A percentile compares a stretch with the other conserved stretches of the same genome.
phyloP scores from a whole-genome alignment of 345 rosid species.

The Trapa incisa region DNA sequence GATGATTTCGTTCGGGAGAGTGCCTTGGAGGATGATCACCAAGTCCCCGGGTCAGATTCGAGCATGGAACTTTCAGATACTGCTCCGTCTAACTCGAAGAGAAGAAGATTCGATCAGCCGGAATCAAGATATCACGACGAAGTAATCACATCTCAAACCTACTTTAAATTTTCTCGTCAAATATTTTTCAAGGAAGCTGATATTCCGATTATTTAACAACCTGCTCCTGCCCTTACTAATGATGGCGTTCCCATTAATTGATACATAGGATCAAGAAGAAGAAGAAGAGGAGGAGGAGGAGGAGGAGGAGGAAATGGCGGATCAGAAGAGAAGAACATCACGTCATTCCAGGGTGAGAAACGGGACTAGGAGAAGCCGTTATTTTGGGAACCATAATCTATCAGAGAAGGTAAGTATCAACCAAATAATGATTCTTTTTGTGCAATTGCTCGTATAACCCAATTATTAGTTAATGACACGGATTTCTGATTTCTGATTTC shows the following conservation, averaged over 20 bases:
- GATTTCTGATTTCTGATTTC: not conserved
- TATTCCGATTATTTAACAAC: too few relatives aligned
- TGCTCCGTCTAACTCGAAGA: constrained; percentile 12
- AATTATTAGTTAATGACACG: too few relatives aligned
- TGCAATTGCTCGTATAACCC: too few relatives aligned
- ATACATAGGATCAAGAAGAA: constrained; percentile 16
- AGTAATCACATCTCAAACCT: constrained; percentile 15
- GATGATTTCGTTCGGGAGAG: not conserved
- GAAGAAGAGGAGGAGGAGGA: constrained; percentile 25
- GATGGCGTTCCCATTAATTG: not conserved
- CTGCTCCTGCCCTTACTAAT: not conserved
- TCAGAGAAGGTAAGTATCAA: constrained; percentile 32
- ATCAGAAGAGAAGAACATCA: constrained; percentile 8
- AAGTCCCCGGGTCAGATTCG: not conserved
- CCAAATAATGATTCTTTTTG: too few relatives aligned
- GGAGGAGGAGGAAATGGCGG: constrained; percentile 22
- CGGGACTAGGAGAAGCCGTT: constrained; percentile 15
- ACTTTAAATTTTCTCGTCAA: not conserved
- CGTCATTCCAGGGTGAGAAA: constrained; percentile 1
- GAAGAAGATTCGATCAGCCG: constrained; percentile 15
- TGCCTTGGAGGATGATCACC: not conserved
- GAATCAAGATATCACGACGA: constrained; percentile 22
- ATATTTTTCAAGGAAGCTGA: not conserved
- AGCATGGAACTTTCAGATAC: constrained; percentile 33
- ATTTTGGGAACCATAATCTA: constrained; percentile 20